A percentile compares a stretch with the other conserved stretches of the same genome.
Conservation (phyloP, 352 stramenopile genomes). For the Globisporangium rhizosaccharum region DNA sequence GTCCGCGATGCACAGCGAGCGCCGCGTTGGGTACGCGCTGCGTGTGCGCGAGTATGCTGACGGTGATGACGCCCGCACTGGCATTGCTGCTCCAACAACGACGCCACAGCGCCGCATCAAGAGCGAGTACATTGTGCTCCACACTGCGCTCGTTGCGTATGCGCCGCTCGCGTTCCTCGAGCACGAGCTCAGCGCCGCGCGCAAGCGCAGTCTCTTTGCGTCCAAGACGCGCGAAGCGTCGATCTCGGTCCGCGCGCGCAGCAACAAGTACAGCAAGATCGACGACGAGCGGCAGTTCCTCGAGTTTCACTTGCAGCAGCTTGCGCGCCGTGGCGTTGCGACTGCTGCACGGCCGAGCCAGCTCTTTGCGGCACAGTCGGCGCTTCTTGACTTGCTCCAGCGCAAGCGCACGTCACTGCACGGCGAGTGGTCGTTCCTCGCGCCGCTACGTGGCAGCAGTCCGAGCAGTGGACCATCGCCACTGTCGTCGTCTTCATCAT, state of each 20-base stretch:
- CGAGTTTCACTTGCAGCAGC: constrained; percentile 26
- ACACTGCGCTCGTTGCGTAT: constrained; percentile 32
- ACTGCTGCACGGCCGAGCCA: constrained; percentile 5
- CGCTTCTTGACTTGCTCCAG: constrained; percentile 25
- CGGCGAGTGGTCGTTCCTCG: constrained; percentile 25
- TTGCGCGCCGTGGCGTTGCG: constrained; percentile 5
- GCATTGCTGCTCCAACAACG: no score
- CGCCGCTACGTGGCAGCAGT: constrained; percentile 8
- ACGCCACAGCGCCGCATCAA: neutral
- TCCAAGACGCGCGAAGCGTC: constrained; percentile 22
- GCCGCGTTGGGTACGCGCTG: constrained; percentile 46
- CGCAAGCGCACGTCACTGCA: constrained; percentile 16
- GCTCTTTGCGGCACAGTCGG: constrained; percentile 17
- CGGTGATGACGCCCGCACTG: neutral
- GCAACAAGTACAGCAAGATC: constrained; percentile 22
- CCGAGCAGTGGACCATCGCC: constrained; percentile 11
- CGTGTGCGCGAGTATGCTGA: constrained; percentile 22
- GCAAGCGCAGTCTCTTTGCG: constrained; percentile 18
- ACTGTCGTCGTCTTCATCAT: constrained; percentile 8
- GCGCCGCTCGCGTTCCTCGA: constrained; percentile 35
- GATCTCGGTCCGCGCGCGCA: constrained; percentile 31
- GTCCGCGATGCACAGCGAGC: constrained; percentile 23
- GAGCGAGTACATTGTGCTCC: constrained; percentile 30
- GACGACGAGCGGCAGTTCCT: constrained; percentile 39
- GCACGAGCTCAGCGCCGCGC: constrained; percentile 15